Conservation (phyloP, 345 rosid genomes). For the Chamaenerion angustifolium region DNA sequence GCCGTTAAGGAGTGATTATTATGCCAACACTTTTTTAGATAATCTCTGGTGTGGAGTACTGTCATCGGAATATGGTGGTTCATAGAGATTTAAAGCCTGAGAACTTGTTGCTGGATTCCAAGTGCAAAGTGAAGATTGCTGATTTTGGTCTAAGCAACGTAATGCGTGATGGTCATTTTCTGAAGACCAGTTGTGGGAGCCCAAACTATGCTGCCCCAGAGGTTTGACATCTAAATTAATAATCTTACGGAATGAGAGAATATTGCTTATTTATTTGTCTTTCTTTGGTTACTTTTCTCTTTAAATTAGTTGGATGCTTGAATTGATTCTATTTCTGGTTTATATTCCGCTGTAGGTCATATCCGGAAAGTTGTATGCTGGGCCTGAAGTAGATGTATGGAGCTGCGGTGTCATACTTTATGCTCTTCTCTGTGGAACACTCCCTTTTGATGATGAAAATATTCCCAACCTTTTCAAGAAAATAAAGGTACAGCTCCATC, state of each 20-base stretch:
- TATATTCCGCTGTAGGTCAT: constrained; percentile 40
- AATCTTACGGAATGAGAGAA: constrained; percentile 1
- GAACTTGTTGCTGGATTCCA: constrained; percentile 89
- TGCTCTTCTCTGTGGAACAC: constrained; percentile 96
- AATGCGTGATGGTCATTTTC: constrained; percentile 98
- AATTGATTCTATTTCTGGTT: too few species aligned
- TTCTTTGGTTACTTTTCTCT: too few species aligned
- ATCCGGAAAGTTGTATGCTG: constrained; percentile 94
- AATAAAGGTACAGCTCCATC: constrained; percentile 53
- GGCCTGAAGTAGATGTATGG: constrained; percentile 99
- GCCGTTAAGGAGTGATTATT: constrained; percentile 5
- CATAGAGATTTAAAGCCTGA: constrained; percentile 98
- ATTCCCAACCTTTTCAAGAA: constrained; percentile 92
- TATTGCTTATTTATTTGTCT: background rate
- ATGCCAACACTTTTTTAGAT: constrained; percentile 35
- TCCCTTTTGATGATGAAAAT: constrained; percentile 96
- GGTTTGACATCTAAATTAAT: constrained; percentile 13
- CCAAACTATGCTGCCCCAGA: constrained; percentile 99
- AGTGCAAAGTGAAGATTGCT: constrained; percentile 88
- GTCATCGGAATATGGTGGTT: constrained; percentile 96
- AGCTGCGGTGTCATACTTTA: constrained; percentile 97
- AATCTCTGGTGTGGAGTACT: constrained; percentile 93
- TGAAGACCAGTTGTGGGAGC: constrained; percentile 98
- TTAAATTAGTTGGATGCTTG: too few species aligned
- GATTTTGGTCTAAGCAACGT: constrained; percentile 97